A percentile compares a stretch with the other conserved stretches of the same genome.
Evolutionary conservation across 495 filamentous ascomycete genomes (phyloP).

Genomic region (Tuber indicum): DNA sequence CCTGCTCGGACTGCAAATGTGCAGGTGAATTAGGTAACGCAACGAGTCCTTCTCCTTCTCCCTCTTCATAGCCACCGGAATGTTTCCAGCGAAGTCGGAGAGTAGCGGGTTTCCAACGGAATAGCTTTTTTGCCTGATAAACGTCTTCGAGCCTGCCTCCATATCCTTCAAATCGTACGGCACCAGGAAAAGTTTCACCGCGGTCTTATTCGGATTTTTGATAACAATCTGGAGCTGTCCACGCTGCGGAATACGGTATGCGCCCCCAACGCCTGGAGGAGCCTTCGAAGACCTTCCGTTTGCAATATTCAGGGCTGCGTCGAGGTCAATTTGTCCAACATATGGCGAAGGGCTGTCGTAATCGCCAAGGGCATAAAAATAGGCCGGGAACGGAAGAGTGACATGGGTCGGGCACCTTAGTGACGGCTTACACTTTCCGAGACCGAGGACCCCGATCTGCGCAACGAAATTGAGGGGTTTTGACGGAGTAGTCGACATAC

Average conservation of each 20-base stretch:
- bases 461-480: constrained; percentile 89
- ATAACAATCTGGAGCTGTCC: constrained; percentile 92
- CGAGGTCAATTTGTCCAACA: constrained; percentile 87
- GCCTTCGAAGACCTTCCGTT: constrained; percentile 44
- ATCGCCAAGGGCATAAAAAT: constrained; percentile 62
- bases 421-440: constrained; percentile 79
- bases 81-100: constrained; percentile 29
- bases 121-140: constrained; percentile 90
- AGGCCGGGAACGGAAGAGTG: constrained; percentile 86
- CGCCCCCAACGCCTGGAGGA: constrained; percentile 59
- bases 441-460: constrained; percentile 88
- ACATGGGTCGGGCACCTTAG: constrained; percentile 86
- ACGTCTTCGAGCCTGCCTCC: constrained; percentile 92
- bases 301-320: constrained; percentile 60
- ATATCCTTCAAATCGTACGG: constrained; percentile 95
- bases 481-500: constrained; percentile 96
- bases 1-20: constrained; percentile 80
- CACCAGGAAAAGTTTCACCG: constrained; percentile 61
- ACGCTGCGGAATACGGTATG: constrained; percentile 90
- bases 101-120: constrained; percentile 63
- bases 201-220: constrained; percentile 44
- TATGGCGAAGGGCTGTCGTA: constrained; percentile 90
- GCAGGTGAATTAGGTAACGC: constrained; percentile 86
- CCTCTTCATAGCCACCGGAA: constrained; percentile 25
- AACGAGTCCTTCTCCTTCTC: constrained; percentile 66